Conservation (phyloP, 2,329 filamentous ascomycete genomes). For the Zasmidium cellare region DNA sequence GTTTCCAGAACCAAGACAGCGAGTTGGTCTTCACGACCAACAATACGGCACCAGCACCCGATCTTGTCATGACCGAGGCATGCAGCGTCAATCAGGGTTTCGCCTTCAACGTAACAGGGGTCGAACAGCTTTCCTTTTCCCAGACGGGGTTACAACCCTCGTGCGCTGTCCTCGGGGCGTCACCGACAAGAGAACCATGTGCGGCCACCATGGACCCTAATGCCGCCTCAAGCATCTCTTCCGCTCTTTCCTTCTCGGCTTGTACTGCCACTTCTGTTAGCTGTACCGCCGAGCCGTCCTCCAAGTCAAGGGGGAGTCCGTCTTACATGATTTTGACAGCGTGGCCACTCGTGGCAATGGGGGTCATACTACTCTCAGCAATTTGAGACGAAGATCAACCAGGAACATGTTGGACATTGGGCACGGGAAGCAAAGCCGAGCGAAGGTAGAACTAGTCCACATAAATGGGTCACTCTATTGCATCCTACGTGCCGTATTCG, state of each 20-base stretch:
- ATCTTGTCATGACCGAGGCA: neutral
- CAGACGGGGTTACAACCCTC: neutral
- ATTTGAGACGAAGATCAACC: too few species aligned
- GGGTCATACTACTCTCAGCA: too few species aligned
- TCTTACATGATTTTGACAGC: neutral
- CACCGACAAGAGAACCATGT: constrained; percentile 2
- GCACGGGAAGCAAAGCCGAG: too few species aligned
- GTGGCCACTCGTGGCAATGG: neutral
- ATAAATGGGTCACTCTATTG: too few species aligned
- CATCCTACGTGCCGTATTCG: too few species aligned
- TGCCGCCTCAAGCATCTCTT: constrained; percentile 3
- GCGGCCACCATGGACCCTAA: neutral
- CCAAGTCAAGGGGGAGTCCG: too few species aligned
- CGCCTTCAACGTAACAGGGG: constrained; percentile 3
- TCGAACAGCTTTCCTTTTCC: neutral
- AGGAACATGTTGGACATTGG: too few species aligned
- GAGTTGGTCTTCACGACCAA: constrained; percentile 1
- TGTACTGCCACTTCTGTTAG: neutral
- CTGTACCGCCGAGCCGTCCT: too few species aligned
- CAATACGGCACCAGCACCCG: neutral
- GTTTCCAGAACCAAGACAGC: neutral
- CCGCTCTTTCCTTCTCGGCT: neutral
- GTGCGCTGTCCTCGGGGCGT: constrained; percentile 1
- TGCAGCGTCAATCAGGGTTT: neutral
- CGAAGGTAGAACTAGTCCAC: too few species aligned